Evolutionary conservation across 345 rosid species (phyloP).

Genomic region (Citrus cavaleriei): DNA sequence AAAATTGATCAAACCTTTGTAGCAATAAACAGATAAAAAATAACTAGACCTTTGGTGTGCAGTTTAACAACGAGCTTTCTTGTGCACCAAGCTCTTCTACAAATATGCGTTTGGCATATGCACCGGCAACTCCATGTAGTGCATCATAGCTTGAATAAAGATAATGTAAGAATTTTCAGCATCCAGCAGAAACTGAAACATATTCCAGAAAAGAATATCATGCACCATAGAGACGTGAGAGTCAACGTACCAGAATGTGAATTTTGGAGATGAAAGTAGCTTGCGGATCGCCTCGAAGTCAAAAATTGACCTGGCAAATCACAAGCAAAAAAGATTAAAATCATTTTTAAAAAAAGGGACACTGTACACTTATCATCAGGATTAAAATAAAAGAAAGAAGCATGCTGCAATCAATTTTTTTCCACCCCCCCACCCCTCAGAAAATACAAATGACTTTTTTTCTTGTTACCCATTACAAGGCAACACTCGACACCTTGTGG

Average conservation of each 20-base stretch:
- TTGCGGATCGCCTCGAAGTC: slow-evolving; percentile 77
- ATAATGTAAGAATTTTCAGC: slow-evolving; percentile 11
- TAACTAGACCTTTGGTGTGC: slow-evolving; percentile 75
- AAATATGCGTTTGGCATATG: slow-evolving; percentile 84
- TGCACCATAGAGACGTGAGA: slow-evolving; percentile 6
- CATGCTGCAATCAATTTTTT: not conserved
- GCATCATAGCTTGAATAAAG: slow-evolving; percentile 73
- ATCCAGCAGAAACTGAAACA: slow-evolving; percentile 7
- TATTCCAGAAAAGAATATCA: slow-evolving; percentile 1
- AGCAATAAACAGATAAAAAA: slow-evolving; percentile 1
- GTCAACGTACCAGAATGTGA: slow-evolving; percentile 75
- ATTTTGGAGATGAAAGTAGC: slow-evolving; percentile 81
- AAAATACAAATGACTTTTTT: not conserved
- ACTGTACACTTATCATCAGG: not conserved
- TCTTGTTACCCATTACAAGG: not conserved
- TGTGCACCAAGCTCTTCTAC: slow-evolving; percentile 95
- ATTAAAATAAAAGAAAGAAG: slow-evolving; percentile 2
- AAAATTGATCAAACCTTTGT: not conserved
- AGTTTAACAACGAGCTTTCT: slow-evolving; percentile 83
- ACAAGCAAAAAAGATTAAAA: not conserved
- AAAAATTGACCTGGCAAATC: slow-evolving; percentile 76
- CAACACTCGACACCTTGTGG: not conserved
- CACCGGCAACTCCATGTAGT: slow-evolving; percentile 97
- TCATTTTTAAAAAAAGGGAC: not conserved
- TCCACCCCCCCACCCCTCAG: not conserved